Conservation (phyloP, 306 rosid species). For the Pachyrhizus erosus region DNA sequence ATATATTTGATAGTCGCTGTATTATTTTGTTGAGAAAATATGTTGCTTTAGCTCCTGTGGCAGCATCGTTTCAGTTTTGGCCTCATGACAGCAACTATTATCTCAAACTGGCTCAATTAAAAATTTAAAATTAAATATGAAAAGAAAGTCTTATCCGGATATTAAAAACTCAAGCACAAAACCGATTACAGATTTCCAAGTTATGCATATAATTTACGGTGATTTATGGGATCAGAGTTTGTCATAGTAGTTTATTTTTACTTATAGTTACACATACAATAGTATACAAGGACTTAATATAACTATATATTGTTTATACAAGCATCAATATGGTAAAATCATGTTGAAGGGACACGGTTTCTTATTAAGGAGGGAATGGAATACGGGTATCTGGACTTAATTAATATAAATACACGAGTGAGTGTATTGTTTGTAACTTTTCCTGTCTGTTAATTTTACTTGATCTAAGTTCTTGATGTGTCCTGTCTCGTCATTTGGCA, state of each 20-base stretch:
- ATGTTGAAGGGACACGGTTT: slow-evolving; percentile 5
- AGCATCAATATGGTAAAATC: not conserved
- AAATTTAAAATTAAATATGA: not conserved
- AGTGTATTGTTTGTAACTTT: not conserved
- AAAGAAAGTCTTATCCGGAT: not conserved
- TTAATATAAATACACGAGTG: not conserved
- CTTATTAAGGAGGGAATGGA: not conserved
- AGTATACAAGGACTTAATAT: not conserved
- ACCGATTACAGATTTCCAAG: not conserved
- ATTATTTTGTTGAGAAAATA: not conserved
- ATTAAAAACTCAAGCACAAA: not conserved
- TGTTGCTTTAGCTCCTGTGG: not conserved
- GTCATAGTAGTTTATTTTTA: not conserved
- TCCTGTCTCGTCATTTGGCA: not conserved
- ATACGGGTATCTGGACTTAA: not conserved
- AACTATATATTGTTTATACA: not conserved
- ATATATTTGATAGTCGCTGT: not conserved
- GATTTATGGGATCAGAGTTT: not conserved
- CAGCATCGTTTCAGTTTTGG: not conserved
- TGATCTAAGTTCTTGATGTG: not conserved
- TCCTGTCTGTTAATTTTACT: not conserved
- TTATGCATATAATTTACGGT: not conserved
- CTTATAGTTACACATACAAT: not conserved
- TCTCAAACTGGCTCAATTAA: not conserved
- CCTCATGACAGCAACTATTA: not conserved